Conservation (phyloP, 2,329 filamentous ascomycete genomes). For the Venturia effusa region DNA sequence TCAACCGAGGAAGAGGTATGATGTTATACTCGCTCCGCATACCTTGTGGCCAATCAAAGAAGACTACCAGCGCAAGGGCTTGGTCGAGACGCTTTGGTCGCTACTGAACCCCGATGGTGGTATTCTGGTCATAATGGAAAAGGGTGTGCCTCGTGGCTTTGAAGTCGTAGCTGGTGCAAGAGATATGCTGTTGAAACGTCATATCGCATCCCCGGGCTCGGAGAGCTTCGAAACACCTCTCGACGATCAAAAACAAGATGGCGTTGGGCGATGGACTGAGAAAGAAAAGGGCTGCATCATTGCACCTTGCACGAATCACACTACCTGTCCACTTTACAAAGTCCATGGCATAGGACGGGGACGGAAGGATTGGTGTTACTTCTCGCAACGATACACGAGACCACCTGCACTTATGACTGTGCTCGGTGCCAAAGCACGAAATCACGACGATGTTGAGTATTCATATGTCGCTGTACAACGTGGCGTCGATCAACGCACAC, state of each 20-base stretch:
- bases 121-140: constrained; percentile 78
- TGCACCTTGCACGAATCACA: constrained; percentile 72
- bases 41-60: constrained; percentile 66
- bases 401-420: constrained; percentile 73
- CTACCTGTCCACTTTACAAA: constrained; percentile 78
- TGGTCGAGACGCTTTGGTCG: constrained; percentile 83
- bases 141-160: constrained; percentile 83
- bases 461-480: constrained; percentile 81
- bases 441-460: constrained; percentile 85
- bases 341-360: constrained; percentile 57
- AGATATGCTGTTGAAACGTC: constrained; percentile 63
- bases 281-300: constrained; percentile 54
- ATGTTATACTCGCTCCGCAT: constrained; percentile 84
- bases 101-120: constrained; percentile 76
- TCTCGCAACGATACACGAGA: constrained; percentile 77
- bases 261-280: constrained; percentile 25
- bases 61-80: constrained; percentile 63
- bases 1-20: constrained; percentile 61
- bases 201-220: constrained; percentile 53
- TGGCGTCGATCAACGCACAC: constrained; percentile 49
- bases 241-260: constrained; percentile 9
- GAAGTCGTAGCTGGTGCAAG: constrained; percentile 82
- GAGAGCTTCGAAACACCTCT: constrained; percentile 16
- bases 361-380: constrained; percentile 84
- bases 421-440: constrained; percentile 55